These are phyloP conservation scores for Xerocomus brunneocitrinus DNA, from an alignment of 768 basidiomycete genomes.

Conservation along the genomic window DNA sequence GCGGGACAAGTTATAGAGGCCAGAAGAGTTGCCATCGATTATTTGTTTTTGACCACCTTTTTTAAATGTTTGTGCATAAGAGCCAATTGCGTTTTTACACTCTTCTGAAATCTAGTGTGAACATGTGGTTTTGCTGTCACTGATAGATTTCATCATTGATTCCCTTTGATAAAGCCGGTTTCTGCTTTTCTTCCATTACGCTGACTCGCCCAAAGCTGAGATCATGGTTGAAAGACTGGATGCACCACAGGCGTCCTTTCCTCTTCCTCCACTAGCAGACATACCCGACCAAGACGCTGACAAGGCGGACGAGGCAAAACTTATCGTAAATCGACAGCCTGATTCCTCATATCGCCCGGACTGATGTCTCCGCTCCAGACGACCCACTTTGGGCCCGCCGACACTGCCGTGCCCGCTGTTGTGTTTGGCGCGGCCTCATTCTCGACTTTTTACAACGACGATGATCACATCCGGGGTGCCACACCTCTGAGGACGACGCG, in stretches of 20 bases:
- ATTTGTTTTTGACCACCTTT: constrained; percentile 1
- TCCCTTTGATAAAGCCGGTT: not conserved
- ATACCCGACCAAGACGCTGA: constrained; percentile 43
- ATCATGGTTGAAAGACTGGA: constrained; percentile 41
- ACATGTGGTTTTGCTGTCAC: constrained; percentile 1
- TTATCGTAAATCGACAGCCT: constrained; percentile 29
- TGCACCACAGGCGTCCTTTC: constrained; percentile 37
- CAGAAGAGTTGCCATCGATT: not conserved
- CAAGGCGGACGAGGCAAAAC: constrained; percentile 30
- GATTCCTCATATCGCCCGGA: not conserved
- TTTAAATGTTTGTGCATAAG: constrained; percentile 10
- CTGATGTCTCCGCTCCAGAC: constrained; percentile 23
- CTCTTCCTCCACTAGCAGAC: constrained; percentile 35
- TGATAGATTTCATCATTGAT: not conserved
- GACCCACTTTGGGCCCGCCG: constrained; percentile 27
- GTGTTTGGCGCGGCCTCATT: constrained; percentile 73
- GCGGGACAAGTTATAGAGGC: constrained; percentile 60
- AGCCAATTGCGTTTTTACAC: constrained; percentile 17
- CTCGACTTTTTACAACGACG: constrained; percentile 60
- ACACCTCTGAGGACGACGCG: constrained; percentile 63
- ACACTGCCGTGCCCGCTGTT: constrained; percentile 40
- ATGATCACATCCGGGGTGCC: constrained; percentile 51
- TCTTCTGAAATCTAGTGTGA: not conserved
- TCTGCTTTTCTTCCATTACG: not conserved
- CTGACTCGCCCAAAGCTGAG: not conserved